phyloP scores from a whole-genome alignment of 306 rosid species.

The Pterocarpus macrocarpus region DNA sequence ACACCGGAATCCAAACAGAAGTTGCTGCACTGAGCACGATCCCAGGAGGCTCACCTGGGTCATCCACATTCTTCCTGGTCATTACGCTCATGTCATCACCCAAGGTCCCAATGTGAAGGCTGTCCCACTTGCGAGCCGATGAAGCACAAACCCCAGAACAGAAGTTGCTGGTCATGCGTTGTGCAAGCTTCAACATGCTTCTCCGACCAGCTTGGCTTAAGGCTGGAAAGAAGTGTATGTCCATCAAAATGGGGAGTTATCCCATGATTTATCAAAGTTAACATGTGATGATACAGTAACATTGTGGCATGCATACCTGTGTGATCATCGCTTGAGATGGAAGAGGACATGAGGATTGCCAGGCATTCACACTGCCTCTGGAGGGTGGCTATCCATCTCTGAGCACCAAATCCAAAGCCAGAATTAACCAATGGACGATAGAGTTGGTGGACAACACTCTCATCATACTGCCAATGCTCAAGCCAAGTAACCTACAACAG shows the following conservation, averaged over 20 bases:
- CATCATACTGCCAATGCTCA: slow-evolving; percentile 89
- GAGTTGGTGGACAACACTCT: slow-evolving; percentile 68
- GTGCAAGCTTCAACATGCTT: slow-evolving; percentile 88
- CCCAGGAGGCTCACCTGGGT: slow-evolving; percentile 93
- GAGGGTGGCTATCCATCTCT: slow-evolving; percentile 89
- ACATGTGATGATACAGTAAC: slow-evolving; percentile 6
- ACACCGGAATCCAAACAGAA: slow-evolving; percentile 80
- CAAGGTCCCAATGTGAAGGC: slow-evolving; percentile 61
- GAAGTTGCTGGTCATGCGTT: slow-evolving; percentile 87
- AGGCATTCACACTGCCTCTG: slow-evolving; percentile 90
- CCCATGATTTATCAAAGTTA: background rate
- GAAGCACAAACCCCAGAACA: slow-evolving; percentile 84
- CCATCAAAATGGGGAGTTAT: slow-evolving; percentile 33
- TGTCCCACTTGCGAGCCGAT: slow-evolving; percentile 76
- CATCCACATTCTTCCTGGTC: slow-evolving; percentile 73
- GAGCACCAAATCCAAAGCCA: slow-evolving; percentile 90
- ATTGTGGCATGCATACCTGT: slow-evolving; percentile 19
- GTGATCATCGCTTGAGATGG: slow-evolving; percentile 68
- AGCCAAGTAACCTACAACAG: slow-evolving; percentile 86
- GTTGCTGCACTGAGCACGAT: slow-evolving; percentile 88
- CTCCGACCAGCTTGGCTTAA: slow-evolving; percentile 65
- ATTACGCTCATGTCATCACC: slow-evolving; percentile 81
- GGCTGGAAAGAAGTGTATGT: slow-evolving; percentile 45
- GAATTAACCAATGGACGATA: slow-evolving; percentile 66
- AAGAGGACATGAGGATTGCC: slow-evolving; percentile 71